These are phyloP conservation scores for Sarocladium kiliense DNA, from an alignment of 2,329 filamentous ascomycete genomes.

Conservation along the genomic window DNA sequence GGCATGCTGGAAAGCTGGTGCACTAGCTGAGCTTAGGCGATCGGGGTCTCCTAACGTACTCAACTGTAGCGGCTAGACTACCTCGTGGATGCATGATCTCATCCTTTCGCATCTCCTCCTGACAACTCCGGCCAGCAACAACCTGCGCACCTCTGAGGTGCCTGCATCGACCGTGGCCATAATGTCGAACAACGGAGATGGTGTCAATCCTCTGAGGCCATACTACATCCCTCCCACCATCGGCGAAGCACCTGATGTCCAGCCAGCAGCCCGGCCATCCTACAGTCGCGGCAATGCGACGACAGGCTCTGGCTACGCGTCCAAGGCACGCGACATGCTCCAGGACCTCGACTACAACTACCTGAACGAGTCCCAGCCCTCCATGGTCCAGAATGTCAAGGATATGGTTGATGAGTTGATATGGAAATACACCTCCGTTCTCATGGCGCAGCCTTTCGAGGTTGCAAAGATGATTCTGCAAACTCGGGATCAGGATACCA, in stretches of 20 bases:
- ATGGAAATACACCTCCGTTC: constrained; percentile 85
- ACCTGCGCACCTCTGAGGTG: constrained; percentile 17
- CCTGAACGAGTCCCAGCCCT: constrained; percentile 69
- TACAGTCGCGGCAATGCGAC: constrained; percentile 38
- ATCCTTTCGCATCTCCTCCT: constrained; percentile 18
- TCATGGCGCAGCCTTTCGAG: constrained; percentile 94
- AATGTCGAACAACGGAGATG: constrained; percentile 42
- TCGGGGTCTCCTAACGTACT: too few species aligned
- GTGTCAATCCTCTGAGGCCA: constrained; percentile 60
- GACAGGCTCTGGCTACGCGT: constrained; percentile 26
- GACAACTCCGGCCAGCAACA: background rate
- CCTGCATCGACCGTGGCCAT: constrained; percentile 20
- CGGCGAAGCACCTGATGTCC: constrained; percentile 35
- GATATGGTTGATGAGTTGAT: constrained; percentile 77
- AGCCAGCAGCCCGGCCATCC: constrained; percentile 30
- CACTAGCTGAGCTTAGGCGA: background rate
- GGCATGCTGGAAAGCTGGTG: too few species aligned
- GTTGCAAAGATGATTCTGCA: constrained; percentile 93
- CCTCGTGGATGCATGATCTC: constrained; percentile 22
- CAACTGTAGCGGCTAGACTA: background rate
- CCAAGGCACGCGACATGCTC: constrained; percentile 76
- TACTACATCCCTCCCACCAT: constrained; percentile 64
- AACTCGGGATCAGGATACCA: constrained; percentile 55
- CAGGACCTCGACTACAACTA: constrained; percentile 91
- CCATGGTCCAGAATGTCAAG: constrained; percentile 67